Conservation (phyloP, 2,329 filamentous ascomycete genomes). For the Trichophyton mentagrophytes region DNA sequence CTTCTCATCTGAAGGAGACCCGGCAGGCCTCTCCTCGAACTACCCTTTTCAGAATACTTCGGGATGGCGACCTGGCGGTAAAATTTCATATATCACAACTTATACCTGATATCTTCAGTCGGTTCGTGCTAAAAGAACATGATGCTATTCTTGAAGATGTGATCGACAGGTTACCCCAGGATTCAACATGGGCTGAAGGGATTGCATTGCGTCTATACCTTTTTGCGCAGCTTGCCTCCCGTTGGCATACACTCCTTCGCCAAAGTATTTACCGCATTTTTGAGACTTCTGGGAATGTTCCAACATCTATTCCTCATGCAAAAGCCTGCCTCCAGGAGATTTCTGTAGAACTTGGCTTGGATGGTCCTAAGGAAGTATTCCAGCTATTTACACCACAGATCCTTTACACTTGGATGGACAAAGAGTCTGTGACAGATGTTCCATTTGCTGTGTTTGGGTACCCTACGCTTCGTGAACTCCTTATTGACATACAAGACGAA, state of each 20-base stretch:
- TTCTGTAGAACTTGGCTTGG: slow-evolving; percentile 51
- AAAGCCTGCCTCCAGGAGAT: slow-evolving; percentile 56
- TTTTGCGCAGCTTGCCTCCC: slow-evolving; percentile 62
- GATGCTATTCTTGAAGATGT: slow-evolving; percentile 77
- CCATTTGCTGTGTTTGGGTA: slow-evolving; percentile 83
- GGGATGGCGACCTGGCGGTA: slow-evolving; percentile 52
- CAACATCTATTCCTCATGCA: slow-evolving; percentile 55
- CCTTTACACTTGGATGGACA: slow-evolving; percentile 77
- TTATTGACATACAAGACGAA: slow-evolving; percentile 62
- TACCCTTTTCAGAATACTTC: slow-evolving; percentile 60
- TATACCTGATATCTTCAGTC: slow-evolving; percentile 62
- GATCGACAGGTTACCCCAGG: slow-evolving; percentile 60
- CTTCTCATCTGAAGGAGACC: slow-evolving; percentile 52
- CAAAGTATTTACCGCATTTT: slow-evolving; percentile 89
- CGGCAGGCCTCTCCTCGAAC: slow-evolving; percentile 53
- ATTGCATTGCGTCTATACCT: slow-evolving; percentile 72
- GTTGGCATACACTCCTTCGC: slow-evolving; percentile 75
- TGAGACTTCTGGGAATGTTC: slow-evolving; percentile 67
- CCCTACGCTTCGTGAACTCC: slow-evolving; percentile 50
- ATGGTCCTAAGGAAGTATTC: slow-evolving; percentile 60
- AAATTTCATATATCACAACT: slow-evolving; percentile 62
- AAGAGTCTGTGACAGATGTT: slow-evolving; percentile 53
- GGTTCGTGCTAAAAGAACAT: slow-evolving; percentile 71
- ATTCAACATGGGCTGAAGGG: slow-evolving; percentile 60
- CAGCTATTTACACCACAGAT: slow-evolving; percentile 76